phyloP scores from a whole-genome alignment of 768 basidiomycete genomes.

The Tulasnella sp. region DNA sequence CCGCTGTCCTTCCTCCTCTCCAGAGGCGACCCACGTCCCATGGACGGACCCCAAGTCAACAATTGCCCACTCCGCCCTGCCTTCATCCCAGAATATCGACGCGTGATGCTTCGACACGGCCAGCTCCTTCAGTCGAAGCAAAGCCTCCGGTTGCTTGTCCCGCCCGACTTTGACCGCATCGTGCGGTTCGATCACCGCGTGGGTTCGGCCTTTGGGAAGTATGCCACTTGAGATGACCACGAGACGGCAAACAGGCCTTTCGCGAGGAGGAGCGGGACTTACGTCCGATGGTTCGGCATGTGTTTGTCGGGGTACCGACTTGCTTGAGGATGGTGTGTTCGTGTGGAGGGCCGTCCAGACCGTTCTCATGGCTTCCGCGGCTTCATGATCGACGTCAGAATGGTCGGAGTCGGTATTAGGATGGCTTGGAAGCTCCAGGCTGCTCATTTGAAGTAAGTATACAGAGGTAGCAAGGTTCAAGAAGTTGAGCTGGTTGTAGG shows the following conservation, averaged over 20 bases:
- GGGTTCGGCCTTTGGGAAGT: background rate
- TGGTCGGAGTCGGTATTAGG: background rate
- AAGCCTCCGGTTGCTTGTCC: slow-evolving; percentile 38
- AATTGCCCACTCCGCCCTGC: slow-evolving; percentile 50
- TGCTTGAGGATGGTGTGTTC: background rate
- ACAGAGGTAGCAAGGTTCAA: background rate
- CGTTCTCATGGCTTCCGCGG: background rate
- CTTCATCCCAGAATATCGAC: slow-evolving; percentile 57
- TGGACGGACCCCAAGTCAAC: slow-evolving; percentile 84
- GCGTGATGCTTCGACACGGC: slow-evolving; percentile 73
- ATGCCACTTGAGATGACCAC: background rate
- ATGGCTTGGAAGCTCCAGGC: background rate
- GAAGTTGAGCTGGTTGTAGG: background rate
- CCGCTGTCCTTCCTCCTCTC: slow-evolving; percentile 20
- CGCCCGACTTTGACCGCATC: slow-evolving; percentile 63
- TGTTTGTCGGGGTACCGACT: background rate
- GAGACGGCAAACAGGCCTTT: background rate
- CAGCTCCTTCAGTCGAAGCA: slow-evolving; percentile 73
- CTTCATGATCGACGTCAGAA: background rate
- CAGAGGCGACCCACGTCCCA: slow-evolving; percentile 49
- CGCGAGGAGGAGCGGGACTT: background rate
- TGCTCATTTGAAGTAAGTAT: background rate
- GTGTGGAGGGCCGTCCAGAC: background rate
- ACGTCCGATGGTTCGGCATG: background rate
- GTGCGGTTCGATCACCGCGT: slow-evolving; percentile 45